Conservation (phyloP, 306 rosid genomes). For the Cucurbita argyrosperma region DNA sequence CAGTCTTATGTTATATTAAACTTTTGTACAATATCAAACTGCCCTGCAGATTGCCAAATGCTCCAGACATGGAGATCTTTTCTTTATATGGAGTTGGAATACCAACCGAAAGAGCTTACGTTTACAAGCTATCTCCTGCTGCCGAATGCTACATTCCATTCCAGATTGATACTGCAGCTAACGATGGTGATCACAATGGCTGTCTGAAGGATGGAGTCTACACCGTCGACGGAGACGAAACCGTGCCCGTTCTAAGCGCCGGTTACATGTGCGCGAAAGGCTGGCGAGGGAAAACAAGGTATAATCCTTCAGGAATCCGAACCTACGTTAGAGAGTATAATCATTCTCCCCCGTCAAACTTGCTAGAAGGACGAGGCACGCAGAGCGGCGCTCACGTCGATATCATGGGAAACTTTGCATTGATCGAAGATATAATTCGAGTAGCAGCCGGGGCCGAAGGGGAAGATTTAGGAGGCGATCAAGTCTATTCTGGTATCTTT, state of each 20-base stretch:
- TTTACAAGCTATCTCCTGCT: slow-evolving; percentile 46
- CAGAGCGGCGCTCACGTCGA: slow-evolving; percentile 87
- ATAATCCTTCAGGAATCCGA: slow-evolving; percentile 52
- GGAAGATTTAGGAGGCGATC: slow-evolving; percentile 68
- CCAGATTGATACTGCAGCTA: slow-evolving; percentile 47
- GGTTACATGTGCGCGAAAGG: slow-evolving; percentile 85
- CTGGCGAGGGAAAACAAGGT: slow-evolving; percentile 73
- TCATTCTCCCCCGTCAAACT: slow-evolving; percentile 65
- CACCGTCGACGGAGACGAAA: slow-evolving; percentile 69
- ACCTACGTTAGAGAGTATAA: slow-evolving; percentile 51
- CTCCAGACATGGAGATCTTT: slow-evolving; percentile 78
- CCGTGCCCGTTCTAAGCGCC: slow-evolving; percentile 71
- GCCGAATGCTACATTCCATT: slow-evolving; percentile 74
- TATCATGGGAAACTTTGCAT: slow-evolving; percentile 77
- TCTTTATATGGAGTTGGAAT: slow-evolving; percentile 80
- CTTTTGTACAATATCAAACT: neutral
- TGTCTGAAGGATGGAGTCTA: slow-evolving; percentile 62
- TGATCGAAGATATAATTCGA: slow-evolving; percentile 64
- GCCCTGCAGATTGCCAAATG: slow-evolving; percentile 63
- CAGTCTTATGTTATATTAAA: neutral
- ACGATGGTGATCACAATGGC: slow-evolving; percentile 33
- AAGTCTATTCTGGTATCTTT: slow-evolving; percentile 47
- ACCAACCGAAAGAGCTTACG: slow-evolving; percentile 70
- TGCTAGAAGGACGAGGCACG: slow-evolving; percentile 72
- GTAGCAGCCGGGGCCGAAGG: slow-evolving; percentile 71